These are phyloP conservation scores for Heritiera fomes DNA, from an alignment of 345 rosid species.

Conservation along the genomic window DNA sequence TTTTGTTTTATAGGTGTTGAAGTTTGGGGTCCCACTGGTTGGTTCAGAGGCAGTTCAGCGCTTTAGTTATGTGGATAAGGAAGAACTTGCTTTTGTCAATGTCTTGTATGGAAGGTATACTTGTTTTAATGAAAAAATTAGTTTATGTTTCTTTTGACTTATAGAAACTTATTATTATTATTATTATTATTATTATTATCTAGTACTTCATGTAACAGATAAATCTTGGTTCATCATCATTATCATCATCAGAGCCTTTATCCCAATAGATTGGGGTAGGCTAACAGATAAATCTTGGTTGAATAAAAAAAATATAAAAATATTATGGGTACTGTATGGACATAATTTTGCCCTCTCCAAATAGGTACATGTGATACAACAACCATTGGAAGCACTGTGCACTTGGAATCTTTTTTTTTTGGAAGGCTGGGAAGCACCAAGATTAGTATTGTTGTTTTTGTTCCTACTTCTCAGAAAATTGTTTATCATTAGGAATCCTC, in stretches of 20 bases:
- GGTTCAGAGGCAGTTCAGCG: slow-evolving; percentile 35
- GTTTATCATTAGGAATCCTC: background rate
- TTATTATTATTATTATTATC: slow-evolving; percentile 3
- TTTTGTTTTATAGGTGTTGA: slow-evolving; percentile 56
- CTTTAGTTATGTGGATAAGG: slow-evolving; percentile 32
- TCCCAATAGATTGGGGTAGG: too few relatives aligned
- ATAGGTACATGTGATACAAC: background rate
- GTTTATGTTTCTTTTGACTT: background rate
- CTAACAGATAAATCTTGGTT: background rate
- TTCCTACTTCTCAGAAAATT: background rate
- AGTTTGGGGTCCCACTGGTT: slow-evolving; percentile 30
- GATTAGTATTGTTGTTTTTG: background rate
- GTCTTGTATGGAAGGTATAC: slow-evolving; percentile 74
- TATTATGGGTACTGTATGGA: background rate
- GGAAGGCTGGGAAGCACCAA: background rate
- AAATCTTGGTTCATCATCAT: background rate
- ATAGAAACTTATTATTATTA: background rate
- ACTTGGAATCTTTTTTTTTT: background rate
- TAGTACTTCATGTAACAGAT: background rate
- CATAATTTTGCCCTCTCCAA: background rate
- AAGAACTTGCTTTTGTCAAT: slow-evolving; percentile 57
- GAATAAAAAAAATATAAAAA: background rate
- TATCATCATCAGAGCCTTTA: too few relatives aligned
- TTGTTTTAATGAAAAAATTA: background rate
- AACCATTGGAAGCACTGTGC: background rate